Evolutionary conservation across 441 rosid genomes (phyloP), one percentile per base, ranked within the genome.

Genomic region (Pelargonium citronellum): DNA sequence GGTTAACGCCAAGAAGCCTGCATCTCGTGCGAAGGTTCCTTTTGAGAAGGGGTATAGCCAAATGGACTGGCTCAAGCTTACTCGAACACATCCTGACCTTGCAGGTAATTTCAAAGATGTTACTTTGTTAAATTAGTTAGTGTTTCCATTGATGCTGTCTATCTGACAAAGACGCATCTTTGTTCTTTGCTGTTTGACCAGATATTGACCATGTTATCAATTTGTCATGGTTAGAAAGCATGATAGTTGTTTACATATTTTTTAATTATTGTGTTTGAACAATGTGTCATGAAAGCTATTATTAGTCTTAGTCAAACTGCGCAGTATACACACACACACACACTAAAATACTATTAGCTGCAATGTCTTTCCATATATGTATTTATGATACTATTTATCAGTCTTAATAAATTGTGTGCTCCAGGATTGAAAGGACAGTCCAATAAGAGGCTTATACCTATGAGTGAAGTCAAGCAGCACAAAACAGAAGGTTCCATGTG

Each of bases 31-130:
- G 10, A 92, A 92, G 85, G 88, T 92, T 73, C 97, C 98, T 5
- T 95, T 89, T 68, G 98, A 95, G 84, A 92, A 89, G 70, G 97
- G 98, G 19, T 87, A 84, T 73, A 95, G 97, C 83, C 97, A 84
- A 74, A 88, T 88, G 94, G 97, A 95, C 70, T 90, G 97, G 98
- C 79, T 95, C 60, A 87, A 84, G 83, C 89, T 89, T 70, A 82
- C 90, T 70, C 79, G 75, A 67, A 89, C 89, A 3, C 95, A 89
- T 80, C 93, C 98, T 19, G 99, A 90, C 81, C 95, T 92, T 80
- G 98, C 99, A 71, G 98, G 99, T 95, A 77, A 66, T 43, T n/a
- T 7, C 12, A n/a, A 16, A 46, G 9, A 17, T 44, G 64, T 7
- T 16, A 44, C 15, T 27, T 4, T 55, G 53, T 17, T 8, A 7